Base-by-base conservation (phyloP, 2,329 filamentous ascomycete species). In the Colletotrichum sp. region DNA sequence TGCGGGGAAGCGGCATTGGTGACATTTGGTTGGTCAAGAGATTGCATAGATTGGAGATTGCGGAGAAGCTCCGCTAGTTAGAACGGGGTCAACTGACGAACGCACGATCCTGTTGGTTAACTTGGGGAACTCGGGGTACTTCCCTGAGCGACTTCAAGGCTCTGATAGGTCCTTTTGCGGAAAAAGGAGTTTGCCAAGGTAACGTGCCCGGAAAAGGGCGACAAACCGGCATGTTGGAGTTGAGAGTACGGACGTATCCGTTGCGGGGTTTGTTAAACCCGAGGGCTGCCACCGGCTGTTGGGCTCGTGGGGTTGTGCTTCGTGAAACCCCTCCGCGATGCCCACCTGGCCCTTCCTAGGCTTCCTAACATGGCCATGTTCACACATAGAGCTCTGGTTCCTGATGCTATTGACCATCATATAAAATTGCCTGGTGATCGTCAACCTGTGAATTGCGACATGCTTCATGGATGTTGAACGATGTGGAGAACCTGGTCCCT, bases 91-190 rank as follows among this genome's bases (percentile, higher is more conserved):
- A 15, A 21, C 6, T 16, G n/a, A 36, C 26, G 44, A 68, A 57
- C 21, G 26, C 52, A 57, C 26, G 32, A 69, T 52, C 18, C 24
- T 21, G 13, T 49, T 36, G 30, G 21, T 15, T 15, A 16, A 5
- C 9, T 28, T 55, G 36, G 55, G 28, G 57, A 62, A 9, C n/a
- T 70, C 36, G 39, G 32, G 39, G 18, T 44, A 32, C 57, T 24
- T 3, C 52, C 34, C 15, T 8, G 36, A 49, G 18, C 26, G 9
- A 16, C 7, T 7, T 12, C 21, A 36, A 34, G 13, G 76, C 71
- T n/a, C 8, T 26, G 92, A 81, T 69, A 65, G 52, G 52, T 10
- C 16, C 6, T 10, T 39, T 15, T 28, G 55, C 34, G 52, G 52
- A 60, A 60, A 59, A 60, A 21, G 52, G 52, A 39, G 57, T 28